Percentiles rank a stretch among this genome's conserved stretches.
phyloP scores from a whole-genome alignment of 495 filamentous ascomycete species.

The Hamigera avellanea region DNA sequence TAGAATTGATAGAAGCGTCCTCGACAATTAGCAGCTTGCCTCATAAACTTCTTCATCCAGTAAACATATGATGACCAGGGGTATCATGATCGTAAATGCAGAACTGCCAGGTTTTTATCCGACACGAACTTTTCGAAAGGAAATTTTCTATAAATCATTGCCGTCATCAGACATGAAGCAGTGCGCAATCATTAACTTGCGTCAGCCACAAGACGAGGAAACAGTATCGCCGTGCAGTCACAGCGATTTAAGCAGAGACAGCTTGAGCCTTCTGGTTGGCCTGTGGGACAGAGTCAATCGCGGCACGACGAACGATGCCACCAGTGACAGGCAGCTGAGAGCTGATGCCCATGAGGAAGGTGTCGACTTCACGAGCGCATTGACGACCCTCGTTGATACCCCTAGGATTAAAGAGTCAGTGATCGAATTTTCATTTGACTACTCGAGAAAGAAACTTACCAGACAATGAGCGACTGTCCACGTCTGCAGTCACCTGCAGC shows the following conservation, averaged over 20 bases:
- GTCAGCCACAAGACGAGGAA: too few species aligned
- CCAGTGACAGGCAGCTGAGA: conserved; percentile 85
- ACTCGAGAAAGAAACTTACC: conserved; percentile 44
- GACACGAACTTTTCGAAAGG: too few species aligned
- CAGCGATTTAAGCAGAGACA: conserved; percentile 15
- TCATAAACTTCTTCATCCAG: conserved; percentile 1
- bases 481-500: conserved; percentile 94
- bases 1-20: neutral
- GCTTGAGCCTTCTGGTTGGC: conserved; percentile 12
- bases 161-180: conserved; percentile 1
- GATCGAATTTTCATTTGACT: neutral
- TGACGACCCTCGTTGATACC: conserved; percentile 98
- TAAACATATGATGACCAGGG: too few species aligned
- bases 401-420: conserved; percentile 33
- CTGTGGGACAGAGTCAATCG: conserved; percentile 36
- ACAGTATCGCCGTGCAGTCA: neutral
- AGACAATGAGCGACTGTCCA: conserved; percentile 95
- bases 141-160: neutral
- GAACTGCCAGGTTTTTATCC: too few species aligned
- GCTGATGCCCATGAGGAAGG: conserved; percentile 65
- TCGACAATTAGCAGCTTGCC: neutral
- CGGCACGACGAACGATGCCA: conserved; percentile 80
- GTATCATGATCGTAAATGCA: too few species aligned
- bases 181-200: too few species aligned
- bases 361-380: conserved; percentile 86